Evolutionary conservation across 495 filamentous ascomycete species (phyloP).

Genomic region (Penicillium psychrofluorescens): DNA sequence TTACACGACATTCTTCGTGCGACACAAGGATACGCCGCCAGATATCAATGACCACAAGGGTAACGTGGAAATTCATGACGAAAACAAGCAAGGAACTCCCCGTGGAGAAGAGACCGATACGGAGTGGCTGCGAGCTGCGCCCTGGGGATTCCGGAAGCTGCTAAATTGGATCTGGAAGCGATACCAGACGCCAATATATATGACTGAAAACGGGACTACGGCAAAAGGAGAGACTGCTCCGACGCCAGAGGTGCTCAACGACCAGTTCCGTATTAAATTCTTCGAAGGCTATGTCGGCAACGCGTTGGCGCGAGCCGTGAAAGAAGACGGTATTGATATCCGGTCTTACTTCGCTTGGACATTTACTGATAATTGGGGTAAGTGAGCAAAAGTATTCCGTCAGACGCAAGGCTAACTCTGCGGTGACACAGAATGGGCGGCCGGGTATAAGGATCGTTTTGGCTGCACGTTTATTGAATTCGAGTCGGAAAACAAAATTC

Average conservation of each 20-base stretch:
- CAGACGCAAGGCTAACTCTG: background rate
- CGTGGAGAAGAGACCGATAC: slow-evolving; percentile 42
- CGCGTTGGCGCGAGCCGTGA: slow-evolving; percentile 34
- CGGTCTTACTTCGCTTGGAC: slow-evolving; percentile 44
- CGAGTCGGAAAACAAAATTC: slow-evolving; percentile 35
- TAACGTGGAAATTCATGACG: slow-evolving; percentile 34
- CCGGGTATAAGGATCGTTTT: slow-evolving; percentile 42
- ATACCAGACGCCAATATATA: slow-evolving; percentile 39
- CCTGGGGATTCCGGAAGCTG: slow-evolving; percentile 36
- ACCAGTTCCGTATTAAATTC: slow-evolving; percentile 37
- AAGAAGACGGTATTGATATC: slow-evolving; percentile 38
- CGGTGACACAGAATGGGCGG: slow-evolving; percentile 34
- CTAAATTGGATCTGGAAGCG: slow-evolving; percentile 35
- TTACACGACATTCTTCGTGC: slow-evolving; percentile 42
- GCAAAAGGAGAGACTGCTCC: slow-evolving; percentile 37
- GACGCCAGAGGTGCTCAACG: slow-evolving; percentile 30
- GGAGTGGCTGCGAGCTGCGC: slow-evolving; percentile 35
- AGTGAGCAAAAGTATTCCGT: slow-evolving; percentile 3
- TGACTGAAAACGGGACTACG: slow-evolving; percentile 46
- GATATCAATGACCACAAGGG: slow-evolving; percentile 40
- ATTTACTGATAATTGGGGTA: slow-evolving; percentile 39
- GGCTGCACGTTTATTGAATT: slow-evolving; percentile 38
- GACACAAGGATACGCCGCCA: slow-evolving; percentile 26
- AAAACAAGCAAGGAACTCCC: slow-evolving; percentile 36
- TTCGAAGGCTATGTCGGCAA: slow-evolving; percentile 38